phyloP scores from a whole-genome alignment of 495 filamentous ascomycete species.

The Entonaema liquescens region DNA sequence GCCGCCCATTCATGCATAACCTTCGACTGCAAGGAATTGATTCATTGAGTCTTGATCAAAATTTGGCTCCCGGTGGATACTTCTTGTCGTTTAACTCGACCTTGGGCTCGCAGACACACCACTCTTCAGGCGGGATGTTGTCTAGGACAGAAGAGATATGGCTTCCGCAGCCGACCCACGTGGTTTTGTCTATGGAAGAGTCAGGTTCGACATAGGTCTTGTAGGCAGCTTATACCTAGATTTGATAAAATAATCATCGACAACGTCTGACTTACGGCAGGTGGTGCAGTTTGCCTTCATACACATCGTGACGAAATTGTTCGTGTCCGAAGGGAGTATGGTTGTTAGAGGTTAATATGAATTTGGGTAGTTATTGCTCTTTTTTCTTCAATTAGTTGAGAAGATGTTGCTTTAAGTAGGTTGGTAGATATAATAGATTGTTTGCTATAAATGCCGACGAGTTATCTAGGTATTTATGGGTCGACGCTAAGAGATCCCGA shows the following conservation, averaged over 20 bases:
- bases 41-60: neutral
- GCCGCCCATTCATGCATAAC: neutral
- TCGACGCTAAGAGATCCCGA: slow-evolving; percentile 9
- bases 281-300: slow-evolving; percentile 42
- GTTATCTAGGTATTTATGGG: slow-evolving; percentile 2
- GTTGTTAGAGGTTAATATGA: neutral
- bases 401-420: neutral
- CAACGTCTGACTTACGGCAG: slow-evolving; percentile 36
- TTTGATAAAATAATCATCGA: neutral
- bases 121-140: slow-evolving; percentile 61
- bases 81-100: slow-evolving; percentile 66
- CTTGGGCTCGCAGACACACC: slow-evolving; percentile 72
- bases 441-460: slow-evolving; percentile 13
- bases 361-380: neutral
- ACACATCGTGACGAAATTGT: slow-evolving; percentile 42
- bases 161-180: slow-evolving; percentile 76
- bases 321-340: slow-evolving; percentile 1
- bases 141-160: slow-evolving; percentile 77
- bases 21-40: neutral
- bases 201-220: neutral
- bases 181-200: slow-evolving; percentile 62
- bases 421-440: neutral
- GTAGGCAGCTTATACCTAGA: neutral
- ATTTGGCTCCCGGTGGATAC: slow-evolving; percentile 66
- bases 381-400: neutral